Percentiles rank a stretch among this genome's conserved stretches.
Evolutionary conservation across 1,139 yeast genomes (phyloP).

Genomic region (Insectozyma bohioensis): DNA sequence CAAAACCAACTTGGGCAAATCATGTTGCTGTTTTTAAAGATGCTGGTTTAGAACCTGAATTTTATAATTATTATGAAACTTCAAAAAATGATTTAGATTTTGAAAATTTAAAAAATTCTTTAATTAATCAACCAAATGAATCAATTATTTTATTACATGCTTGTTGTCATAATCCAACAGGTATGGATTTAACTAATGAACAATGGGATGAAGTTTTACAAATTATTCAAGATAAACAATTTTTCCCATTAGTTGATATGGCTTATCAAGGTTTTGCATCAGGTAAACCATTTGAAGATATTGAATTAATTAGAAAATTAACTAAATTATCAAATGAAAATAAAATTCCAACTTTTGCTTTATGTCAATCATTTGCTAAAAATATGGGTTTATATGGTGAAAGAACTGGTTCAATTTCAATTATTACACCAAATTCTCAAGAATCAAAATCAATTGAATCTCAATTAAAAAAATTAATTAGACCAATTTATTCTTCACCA

Average conservation of each 20-base stretch:
- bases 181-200: slow-evolving; percentile 84
- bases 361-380: slow-evolving; percentile 93
- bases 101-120: slow-evolving; percentile 47
- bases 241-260: slow-evolving; percentile 87
- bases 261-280: slow-evolving; percentile 98
- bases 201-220: slow-evolving; percentile 79
- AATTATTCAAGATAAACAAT: slow-evolving; percentile 54
- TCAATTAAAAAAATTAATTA: slow-evolving; percentile 74
- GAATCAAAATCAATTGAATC: slow-evolving; percentile 58
- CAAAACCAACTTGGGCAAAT: slow-evolving; percentile 78
- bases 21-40: slow-evolving; percentile 59
- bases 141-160: slow-evolving; percentile 83
- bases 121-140: slow-evolving; percentile 45
- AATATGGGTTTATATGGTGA: slow-evolving; percentile 97
- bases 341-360: slow-evolving; percentile 53
- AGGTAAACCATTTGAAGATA: slow-evolving; percentile 58
- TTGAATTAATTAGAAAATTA: slow-evolving; percentile 49
- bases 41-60: slow-evolving; percentile 46
- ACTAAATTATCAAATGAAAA: slow-evolving; percentile 49
- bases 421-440: slow-evolving; percentile 50
- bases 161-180: slow-evolving; percentile 98
- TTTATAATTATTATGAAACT: slow-evolving; percentile 54
- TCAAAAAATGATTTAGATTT: slow-evolving; percentile 53
- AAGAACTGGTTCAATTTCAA: slow-evolving; percentile 87
- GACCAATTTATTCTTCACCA: slow-evolving; percentile 91